A percentile compares a stretch with the other conserved stretches of the same genome.
These are phyloP conservation scores for Sanghuangporus baumii DNA, from an alignment of 1,284 basidiomycete genomes.

Conservation along the genomic window DNA sequence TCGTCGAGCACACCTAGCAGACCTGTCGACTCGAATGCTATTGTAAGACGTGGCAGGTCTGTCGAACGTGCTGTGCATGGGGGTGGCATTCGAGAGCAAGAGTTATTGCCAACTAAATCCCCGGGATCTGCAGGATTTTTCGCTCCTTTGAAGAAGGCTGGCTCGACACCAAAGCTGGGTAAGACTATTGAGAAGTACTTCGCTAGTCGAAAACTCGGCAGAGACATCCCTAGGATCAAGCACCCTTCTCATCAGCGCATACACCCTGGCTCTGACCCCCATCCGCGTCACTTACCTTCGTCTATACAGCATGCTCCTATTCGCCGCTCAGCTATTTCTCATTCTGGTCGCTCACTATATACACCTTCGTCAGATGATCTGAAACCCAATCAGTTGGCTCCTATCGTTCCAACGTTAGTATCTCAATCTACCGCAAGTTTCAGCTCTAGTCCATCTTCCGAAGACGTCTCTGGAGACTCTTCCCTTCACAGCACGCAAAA, in stretches of 20 bases:
- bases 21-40: not conserved
- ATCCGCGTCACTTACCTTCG: not conserved
- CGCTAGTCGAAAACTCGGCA: not conserved
- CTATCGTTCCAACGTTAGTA: too few relatives aligned
- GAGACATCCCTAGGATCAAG: not conserved
- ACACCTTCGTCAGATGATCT: too few relatives aligned
- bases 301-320: not conserved
- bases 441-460: too few relatives aligned
- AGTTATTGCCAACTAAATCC: not conserved
- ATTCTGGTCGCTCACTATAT: not conserved
- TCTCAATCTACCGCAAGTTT: too few relatives aligned
- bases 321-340: not conserved
- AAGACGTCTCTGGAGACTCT: too few relatives aligned
- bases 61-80: not conserved
- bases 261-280: not conserved
- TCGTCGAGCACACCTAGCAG: too few relatives aligned
- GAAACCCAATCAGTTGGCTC: too few relatives aligned
- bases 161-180: not conserved
- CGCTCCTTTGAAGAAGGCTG: not conserved
- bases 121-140: not conserved
- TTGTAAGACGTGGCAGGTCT: not conserved
- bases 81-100: not conserved
- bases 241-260: not conserved
- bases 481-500: too few relatives aligned
- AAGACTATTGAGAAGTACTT: slow-evolving; percentile 2